These are phyloP conservation scores for Lactifluus subvellereus DNA, from an alignment of 768 basidiomycete genomes.

Conservation along the genomic window DNA sequence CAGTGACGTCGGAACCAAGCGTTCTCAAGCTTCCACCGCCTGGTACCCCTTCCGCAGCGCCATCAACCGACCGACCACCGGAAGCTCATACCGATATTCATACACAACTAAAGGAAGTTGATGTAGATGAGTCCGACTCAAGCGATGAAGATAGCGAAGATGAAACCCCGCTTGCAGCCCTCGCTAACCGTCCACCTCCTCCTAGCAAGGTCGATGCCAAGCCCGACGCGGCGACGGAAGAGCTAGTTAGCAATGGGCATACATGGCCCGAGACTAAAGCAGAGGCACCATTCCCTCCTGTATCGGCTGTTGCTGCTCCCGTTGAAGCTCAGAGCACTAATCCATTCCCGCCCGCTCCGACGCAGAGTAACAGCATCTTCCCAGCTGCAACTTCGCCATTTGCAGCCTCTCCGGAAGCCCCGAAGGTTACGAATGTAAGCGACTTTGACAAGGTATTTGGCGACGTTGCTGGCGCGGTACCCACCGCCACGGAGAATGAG, in stretches of 20 bases:
- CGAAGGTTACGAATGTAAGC: conserved; percentile 35
- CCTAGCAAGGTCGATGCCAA: neutral
- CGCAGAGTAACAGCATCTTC: conserved; percentile 13
- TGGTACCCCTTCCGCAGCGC: conserved; percentile 4
- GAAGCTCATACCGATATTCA: conserved; percentile 42
- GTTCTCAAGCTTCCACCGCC: conserved; percentile 8
- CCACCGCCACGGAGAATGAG: conserved; percentile 33
- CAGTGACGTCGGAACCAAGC: conserved; percentile 14
- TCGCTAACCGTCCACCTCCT: conserved; percentile 18
- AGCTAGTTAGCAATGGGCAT: conserved; percentile 14
- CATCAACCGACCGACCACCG: neutral
- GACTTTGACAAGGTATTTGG: conserved; percentile 76
- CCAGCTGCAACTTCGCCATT: conserved; percentile 19
- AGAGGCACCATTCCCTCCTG: neutral
- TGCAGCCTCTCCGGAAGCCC: conserved; percentile 6
- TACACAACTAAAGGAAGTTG: conserved; percentile 52
- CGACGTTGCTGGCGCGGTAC: conserved; percentile 39
- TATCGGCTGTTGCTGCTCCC: neutral
- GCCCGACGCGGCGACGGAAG: neutral
- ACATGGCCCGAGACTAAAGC: neutral
- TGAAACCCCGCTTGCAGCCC: conserved; percentile 28
- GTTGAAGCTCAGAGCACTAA: conserved; percentile 2
- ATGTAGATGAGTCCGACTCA: conserved; percentile 47
- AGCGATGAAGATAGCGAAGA: conserved; percentile 39
- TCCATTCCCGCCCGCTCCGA: conserved; percentile 14